phyloP scores from a whole-genome alignment of 345 rosid species.

The Populus ilicifolia region DNA sequence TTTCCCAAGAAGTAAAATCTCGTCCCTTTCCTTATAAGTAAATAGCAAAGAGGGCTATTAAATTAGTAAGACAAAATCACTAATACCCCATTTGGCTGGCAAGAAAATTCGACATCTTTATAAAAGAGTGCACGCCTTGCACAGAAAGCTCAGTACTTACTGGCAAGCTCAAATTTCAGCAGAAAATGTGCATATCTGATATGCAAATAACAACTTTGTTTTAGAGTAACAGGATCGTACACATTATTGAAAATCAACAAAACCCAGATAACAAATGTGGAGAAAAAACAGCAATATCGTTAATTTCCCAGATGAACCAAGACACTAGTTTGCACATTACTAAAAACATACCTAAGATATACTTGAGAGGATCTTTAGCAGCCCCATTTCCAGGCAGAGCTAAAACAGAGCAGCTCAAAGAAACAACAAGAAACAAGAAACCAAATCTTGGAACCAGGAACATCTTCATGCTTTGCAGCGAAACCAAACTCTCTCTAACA shows the following conservation, averaged over 20 bases:
- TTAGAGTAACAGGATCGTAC: background rate
- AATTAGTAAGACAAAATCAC: too few relatives aligned
- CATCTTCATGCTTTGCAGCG: conserved; percentile 17
- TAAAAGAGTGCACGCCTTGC: background rate
- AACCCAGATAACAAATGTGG: conserved; percentile 5
- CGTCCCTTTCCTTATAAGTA: too few relatives aligned
- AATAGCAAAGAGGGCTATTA: too few relatives aligned
- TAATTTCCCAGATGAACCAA: background rate
- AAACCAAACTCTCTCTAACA: background rate
- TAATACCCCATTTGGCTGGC: too few relatives aligned
- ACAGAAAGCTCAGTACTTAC: background rate
- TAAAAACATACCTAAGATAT: conserved; percentile 48
- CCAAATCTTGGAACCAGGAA: conserved; percentile 9
- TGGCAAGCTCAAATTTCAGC: background rate
- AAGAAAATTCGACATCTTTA: too few relatives aligned
- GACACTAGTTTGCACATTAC: background rate
- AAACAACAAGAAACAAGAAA: conserved; percentile 26
- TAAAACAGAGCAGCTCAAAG: conserved; percentile 22
- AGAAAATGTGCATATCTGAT: background rate
- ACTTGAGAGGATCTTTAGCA: conserved; percentile 44
- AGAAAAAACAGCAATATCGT: background rate
- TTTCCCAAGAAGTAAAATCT: too few relatives aligned
- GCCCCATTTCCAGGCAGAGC: conserved; percentile 25
- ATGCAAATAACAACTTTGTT: background rate
- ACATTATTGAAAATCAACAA: conserved; percentile 5